Evolutionary conservation across 257 asterid species (phyloP).

Genomic region (Coffea eugenioides): DNA sequence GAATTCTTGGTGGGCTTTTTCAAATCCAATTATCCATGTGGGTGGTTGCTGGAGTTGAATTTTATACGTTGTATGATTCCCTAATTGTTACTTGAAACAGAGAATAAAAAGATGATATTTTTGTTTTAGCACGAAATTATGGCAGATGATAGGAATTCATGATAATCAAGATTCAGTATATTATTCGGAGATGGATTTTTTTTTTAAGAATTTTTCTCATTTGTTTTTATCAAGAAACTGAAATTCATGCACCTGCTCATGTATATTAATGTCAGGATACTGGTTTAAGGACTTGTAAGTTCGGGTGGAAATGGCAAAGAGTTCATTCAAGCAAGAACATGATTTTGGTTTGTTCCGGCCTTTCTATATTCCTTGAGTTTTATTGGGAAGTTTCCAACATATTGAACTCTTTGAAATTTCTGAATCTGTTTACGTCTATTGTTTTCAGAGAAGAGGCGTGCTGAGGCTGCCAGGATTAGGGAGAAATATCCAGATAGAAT

Average conservation of each 20-base stretch:
- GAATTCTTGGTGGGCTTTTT: conserved; percentile 18
- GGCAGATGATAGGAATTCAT: not conserved
- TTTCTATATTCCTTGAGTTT: conserved; percentile 12
- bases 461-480: conserved; percentile 72
- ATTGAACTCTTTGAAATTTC: not conserved
- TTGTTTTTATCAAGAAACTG: not conserved
- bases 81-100: not conserved
- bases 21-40: not conserved
- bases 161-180: not conserved
- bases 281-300: conserved; percentile 6
- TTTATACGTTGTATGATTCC: not conserved
- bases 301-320: conserved; percentile 51
- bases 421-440: not conserved
- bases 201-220: not conserved
- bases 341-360: conserved; percentile 48
- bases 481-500: conserved; percentile 72
- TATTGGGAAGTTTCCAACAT: not conserved
- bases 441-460: conserved; percentile 56
- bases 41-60: not conserved
- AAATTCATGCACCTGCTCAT: not conserved
- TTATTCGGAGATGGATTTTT: not conserved
- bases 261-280: not conserved
- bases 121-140: not conserved
- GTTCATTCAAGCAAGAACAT: conserved; percentile 63
- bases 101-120: not conserved